Evolutionary conservation across 495 filamentous ascomycete species (phyloP), one percentile per base, ranked within the genome.

Genomic region (Neurospora terricola): DNA sequence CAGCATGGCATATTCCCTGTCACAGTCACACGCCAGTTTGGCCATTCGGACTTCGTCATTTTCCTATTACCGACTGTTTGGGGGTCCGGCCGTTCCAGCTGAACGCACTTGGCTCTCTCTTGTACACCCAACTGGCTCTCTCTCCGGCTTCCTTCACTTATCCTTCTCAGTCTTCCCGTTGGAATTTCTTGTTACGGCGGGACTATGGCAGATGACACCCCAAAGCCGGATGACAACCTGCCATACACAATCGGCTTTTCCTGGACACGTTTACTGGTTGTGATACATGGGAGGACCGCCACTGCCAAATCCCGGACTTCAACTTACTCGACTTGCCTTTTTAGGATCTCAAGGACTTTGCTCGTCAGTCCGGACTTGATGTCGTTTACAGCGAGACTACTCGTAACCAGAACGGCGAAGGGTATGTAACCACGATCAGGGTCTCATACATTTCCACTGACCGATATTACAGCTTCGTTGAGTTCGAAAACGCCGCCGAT

Each of bases 331-430:
- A 83, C 82, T 76, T 86, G 85, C 86, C 84, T 84, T 82, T 87
- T 80, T 92, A 99, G 96, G 96, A 99, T 82, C 89, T 99, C 54
- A 99, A 99, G 93, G 96, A 99, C 83, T 99, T 98, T 81, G 96
- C 96, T 73, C 95, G 96, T 79, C 92, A 94, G 81, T 96, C 94
- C 83, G 93, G 94, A 80, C 89, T 96, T 82, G 96, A 98, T 82
- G 96, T 99, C 76, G 96, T 99, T 74, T 99, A 97, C 80, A 97
- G 94, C 70, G 96, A 99, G 85, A 94, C 96, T 37, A 91, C 91
- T 80, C 93, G 96, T 78, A 96, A 97, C 76, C 92, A 92, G 75
- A 92, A 94, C 82, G 93, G 94, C 75, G 92, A 91, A 89, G 96
- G 96, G 96, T 98, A 82, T 83, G 93, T 87, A 30, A 36, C 73